A percentile compares a stretch with the other conserved stretches of the same genome.
Conservation (phyloP, 768 basidiomycete species). For the Sporobolomyces roseus region DNA sequence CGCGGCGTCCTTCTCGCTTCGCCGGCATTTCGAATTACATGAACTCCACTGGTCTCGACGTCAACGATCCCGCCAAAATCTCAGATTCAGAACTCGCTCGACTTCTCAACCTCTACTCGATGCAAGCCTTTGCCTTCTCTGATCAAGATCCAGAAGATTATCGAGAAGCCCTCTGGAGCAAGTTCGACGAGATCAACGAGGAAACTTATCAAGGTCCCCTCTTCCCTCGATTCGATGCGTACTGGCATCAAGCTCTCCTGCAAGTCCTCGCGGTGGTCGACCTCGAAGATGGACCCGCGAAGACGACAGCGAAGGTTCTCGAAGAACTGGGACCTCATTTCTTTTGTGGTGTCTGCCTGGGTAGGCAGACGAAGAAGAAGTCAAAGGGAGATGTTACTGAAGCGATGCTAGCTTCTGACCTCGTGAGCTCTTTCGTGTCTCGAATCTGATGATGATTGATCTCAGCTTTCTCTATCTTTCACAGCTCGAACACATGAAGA, state of each 20-base stretch:
- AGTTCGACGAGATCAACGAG: background rate
- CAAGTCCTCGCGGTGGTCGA: background rate
- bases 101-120: background rate
- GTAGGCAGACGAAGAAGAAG: no score
- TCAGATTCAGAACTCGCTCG: background rate
- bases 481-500: no score
- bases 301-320: background rate
- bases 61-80: background rate
- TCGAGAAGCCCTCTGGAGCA: background rate
- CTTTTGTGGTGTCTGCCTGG: background rate
- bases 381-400: background rate
- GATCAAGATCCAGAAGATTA: background rate
- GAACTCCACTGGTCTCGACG: background rate
- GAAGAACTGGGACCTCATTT: background rate
- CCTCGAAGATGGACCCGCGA: background rate
- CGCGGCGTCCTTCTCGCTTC: background rate
- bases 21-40: background rate
- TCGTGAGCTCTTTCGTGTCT: no score
- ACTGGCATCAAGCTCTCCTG: background rate
- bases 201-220: background rate
- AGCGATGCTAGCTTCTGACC: background rate
- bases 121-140: background rate
- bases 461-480: no score
- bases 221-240: background rate
- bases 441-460: no score